Evolutionary conservation across 148 eudicot genomes (phyloP), one percentile per base, ranked within the genome.

Genomic region (Salicornia ramosissima): DNA sequence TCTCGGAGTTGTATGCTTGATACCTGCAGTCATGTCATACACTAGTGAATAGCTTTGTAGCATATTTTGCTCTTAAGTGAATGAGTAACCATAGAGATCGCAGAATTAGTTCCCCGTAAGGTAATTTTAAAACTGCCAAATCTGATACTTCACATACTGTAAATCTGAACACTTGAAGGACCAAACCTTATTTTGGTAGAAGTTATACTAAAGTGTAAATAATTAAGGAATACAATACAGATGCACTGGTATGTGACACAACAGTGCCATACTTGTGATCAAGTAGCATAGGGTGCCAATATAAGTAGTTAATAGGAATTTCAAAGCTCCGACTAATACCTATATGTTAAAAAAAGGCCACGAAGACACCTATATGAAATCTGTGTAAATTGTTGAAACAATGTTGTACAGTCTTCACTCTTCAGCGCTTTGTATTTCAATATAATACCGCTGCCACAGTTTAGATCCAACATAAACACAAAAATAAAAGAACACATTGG

Each of bases 1-100:
- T 93, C 95, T 69, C 98, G 86, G 69, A 93, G 74, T 72, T 93
- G 98, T 59, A 75, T 40, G 80, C 98, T 93, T 73, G 98, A 93
- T 64, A 93, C 98, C 98, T 93, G 71, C 46, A 75, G 50, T 57
- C 5, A 70, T 43, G 25, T 47, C 33, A 15, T n/a, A 21, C 14
- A 28, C 39, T 29, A 30, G 67, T 40, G 49, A 9, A 46, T 29
- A 46, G 28, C 46, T 33, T 68, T 49, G 0, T 49, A 18, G 25
- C 54, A 33, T 5, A 45, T 65, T 43, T 42, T 65, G 34, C 39
- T 8, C 40, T 36, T 8, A 36, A 36, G 40, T n/a, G n/a, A n/a
- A n/a, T n/a, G n/a, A n/a, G n/a, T n/a, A n/a, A n/a, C n/a, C n/a
- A n/a, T n/a, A n/a, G n/a, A n/a, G n/a, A n/a, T n/a, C n/a, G n/a